Evolutionary conservation across 2,329 filamentous ascomycete genomes (phyloP).

Genomic region (Aspergillus hiratsukae): DNA sequence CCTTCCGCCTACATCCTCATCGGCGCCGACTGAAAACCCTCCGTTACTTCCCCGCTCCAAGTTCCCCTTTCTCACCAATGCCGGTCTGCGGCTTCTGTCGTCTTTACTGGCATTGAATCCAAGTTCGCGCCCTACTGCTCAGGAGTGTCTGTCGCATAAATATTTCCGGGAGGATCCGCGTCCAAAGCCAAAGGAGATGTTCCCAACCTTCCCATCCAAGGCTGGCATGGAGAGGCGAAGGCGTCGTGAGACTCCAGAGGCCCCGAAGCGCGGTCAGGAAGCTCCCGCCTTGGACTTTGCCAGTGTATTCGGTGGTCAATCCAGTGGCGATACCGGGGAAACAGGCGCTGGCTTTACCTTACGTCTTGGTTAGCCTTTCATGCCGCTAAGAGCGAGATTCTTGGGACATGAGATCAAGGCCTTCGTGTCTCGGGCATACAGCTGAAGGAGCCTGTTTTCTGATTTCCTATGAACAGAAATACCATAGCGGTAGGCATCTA

Average conservation of each 20-base stretch:
- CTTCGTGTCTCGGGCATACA: not conserved
- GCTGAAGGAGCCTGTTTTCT: not conserved
- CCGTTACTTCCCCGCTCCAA: conserved; percentile 62
- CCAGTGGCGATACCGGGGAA: conserved; percentile 61
- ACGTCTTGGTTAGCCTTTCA: conserved; percentile 49
- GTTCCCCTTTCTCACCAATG: conserved; percentile 75
- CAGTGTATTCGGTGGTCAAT: conserved; percentile 64
- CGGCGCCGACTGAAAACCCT: conserved; percentile 25
- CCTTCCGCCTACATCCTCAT: conserved; percentile 50
- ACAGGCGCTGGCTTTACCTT: conserved; percentile 54
- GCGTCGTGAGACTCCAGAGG: conserved; percentile 70
- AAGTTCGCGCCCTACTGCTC: conserved; percentile 62
- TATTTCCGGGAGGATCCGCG: conserved; percentile 89
- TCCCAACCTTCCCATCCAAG: conserved; percentile 94
- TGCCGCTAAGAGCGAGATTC: not conserved
- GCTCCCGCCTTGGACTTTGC: conserved; percentile 62
- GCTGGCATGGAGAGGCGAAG: conserved; percentile 83
- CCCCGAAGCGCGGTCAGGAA: conserved; percentile 72
- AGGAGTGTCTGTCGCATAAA: conserved; percentile 68
- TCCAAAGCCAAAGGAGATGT: conserved; percentile 85
- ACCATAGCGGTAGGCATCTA: not conserved
- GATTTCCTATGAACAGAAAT: not conserved
- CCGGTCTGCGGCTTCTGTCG: conserved; percentile 66
- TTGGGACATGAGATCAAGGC: not conserved
- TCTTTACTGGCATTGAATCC: conserved; percentile 73